phyloP scores from a whole-genome alignment of 2,329 filamentous ascomycete genomes.

The Trichoderma brevicompactum region DNA sequence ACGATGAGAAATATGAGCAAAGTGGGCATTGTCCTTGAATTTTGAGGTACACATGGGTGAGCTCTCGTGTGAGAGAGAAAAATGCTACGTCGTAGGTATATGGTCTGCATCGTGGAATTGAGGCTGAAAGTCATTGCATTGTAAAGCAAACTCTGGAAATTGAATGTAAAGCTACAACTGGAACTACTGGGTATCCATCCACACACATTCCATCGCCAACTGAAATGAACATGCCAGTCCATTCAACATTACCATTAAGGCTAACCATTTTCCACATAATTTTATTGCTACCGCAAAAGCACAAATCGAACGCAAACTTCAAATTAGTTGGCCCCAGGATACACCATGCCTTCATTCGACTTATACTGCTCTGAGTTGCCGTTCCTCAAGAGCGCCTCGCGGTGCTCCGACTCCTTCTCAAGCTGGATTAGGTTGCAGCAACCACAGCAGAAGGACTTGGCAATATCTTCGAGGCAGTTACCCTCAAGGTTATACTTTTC shows the following conservation, averaged over 20 bases:
- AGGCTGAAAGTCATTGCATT: background rate
- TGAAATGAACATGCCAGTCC: background rate
- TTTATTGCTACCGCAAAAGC: background rate
- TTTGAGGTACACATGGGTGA: no score
- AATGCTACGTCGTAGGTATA: no score
- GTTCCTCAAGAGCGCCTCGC: conserved; percentile 37
- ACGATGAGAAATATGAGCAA: no score
- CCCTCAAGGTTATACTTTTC: conserved; percentile 52
- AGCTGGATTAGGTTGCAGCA: conserved; percentile 52
- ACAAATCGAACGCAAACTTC: background rate
- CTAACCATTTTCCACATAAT: background rate
- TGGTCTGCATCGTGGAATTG: background rate
- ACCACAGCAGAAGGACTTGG: conserved; percentile 50
- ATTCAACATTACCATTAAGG: background rate
- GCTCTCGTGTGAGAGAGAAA: no score
- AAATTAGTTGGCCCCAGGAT: conserved; percentile 22
- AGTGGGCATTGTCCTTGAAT: no score
- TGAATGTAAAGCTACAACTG: background rate
- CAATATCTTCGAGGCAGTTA: conserved; percentile 49
- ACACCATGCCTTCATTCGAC: conserved; percentile 32
- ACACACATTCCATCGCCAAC: conserved; percentile 1
- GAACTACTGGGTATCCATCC: conserved; percentile 13
- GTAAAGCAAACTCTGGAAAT: background rate
- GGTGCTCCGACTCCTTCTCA: conserved; percentile 52
- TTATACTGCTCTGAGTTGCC: conserved; percentile 33